Evolutionary conservation across 371 early-diverging fungal genomes (phyloP).

Genomic region (Haplosporangium sp.): DNA sequence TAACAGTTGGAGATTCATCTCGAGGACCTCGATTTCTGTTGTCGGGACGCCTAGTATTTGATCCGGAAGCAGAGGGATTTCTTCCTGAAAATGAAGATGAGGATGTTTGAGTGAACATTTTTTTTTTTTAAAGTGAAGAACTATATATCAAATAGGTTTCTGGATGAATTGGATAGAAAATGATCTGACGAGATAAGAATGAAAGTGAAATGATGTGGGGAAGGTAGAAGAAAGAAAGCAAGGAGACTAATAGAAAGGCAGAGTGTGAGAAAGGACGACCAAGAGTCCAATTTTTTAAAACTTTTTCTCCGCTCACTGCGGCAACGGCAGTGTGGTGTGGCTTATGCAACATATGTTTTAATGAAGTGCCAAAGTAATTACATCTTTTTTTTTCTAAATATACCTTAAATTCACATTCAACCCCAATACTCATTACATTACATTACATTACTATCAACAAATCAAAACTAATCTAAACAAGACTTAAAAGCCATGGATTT

Average conservation of each 20-base stretch:
- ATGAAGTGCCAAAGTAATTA: too few relatives aligned
- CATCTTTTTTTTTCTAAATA: too few relatives aligned
- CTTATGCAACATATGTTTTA: background rate
- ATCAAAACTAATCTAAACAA: too few relatives aligned
- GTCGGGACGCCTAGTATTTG: background rate
- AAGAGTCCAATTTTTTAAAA: too few relatives aligned
- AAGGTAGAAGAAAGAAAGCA: background rate
- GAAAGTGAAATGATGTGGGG: background rate
- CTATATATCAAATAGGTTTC: background rate
- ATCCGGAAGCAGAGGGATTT: background rate
- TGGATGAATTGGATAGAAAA: too few relatives aligned
- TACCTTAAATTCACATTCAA: too few relatives aligned
- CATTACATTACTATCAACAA: background rate
- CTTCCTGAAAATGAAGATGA: background rate
- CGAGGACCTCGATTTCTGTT: slow-evolving; percentile 10
- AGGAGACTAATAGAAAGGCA: background rate
- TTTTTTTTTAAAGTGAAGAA: background rate
- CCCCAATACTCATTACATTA: too few relatives aligned
- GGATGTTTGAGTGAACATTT: background rate
- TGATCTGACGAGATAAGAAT: too few relatives aligned
- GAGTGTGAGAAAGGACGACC: background rate
- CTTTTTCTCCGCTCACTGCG: background rate
- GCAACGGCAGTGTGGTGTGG: background rate
- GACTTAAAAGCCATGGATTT: slow-evolving; percentile 28
- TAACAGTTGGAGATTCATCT: slow-evolving; percentile 50